These are phyloP conservation scores for Combretum micranthum DNA, from an alignment of 345 rosid species.

Conservation along the genomic window DNA sequence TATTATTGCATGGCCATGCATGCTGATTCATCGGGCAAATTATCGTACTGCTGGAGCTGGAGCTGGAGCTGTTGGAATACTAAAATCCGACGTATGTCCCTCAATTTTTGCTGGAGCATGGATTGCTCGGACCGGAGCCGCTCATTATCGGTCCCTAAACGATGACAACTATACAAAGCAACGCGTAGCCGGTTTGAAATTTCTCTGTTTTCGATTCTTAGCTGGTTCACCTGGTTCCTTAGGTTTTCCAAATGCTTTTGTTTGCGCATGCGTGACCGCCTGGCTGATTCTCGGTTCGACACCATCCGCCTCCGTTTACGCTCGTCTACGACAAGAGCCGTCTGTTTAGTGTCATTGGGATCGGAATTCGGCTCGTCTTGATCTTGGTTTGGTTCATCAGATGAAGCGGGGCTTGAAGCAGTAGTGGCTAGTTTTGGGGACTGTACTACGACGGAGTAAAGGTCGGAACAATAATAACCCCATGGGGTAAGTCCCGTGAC, in stretches of 20 bases:
- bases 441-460: conserved; percentile 19
- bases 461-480: conserved; percentile 24
- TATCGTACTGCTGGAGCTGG: too few relatives aligned
- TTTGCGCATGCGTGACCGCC: conserved; percentile 82
- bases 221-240: conserved; percentile 61
- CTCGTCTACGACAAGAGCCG: conserved; percentile 30
- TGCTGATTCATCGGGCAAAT: too few relatives aligned
- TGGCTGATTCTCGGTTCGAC: conserved; percentile 91
- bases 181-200: conserved; percentile 44
- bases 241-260: conserved; percentile 72
- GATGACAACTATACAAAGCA: conserved; percentile 33
- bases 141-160: conserved; percentile 38
- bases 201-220: conserved; percentile 57
- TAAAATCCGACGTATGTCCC: conserved; percentile 38
- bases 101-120: conserved; percentile 45
- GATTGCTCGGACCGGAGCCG: conserved; percentile 48
- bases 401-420: conserved; percentile 16
- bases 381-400: conserved; percentile 27
- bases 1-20: conserved; percentile 48
- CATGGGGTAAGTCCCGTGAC: conserved; percentile 51
- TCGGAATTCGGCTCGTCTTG: conserved; percentile 21
- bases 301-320: conserved; percentile 69
- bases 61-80: conserved; percentile 55
- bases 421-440: conserved; percentile 37
- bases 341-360: conserved; percentile 14